These are phyloP conservation scores for Bigelowiella natans DNA, from an alignment of 78 protist species.

Conservation along the genomic window DNA sequence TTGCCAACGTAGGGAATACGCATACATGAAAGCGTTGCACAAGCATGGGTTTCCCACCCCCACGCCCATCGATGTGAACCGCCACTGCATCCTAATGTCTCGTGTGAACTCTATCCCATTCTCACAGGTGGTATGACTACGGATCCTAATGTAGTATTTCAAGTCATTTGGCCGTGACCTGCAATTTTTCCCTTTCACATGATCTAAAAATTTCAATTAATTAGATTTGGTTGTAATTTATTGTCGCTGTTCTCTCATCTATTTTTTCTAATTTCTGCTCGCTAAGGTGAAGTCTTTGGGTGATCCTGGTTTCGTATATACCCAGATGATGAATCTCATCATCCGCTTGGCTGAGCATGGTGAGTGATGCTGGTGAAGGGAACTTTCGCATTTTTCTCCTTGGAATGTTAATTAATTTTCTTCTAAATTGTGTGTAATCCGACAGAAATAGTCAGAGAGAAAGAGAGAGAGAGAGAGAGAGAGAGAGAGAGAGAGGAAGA, in stretches of 20 bases:
- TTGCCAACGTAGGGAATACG: slow-evolving; percentile 29
- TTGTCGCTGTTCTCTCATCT: too few relatives aligned
- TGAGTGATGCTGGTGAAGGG: too few relatives aligned
- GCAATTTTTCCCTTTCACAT: too few relatives aligned
- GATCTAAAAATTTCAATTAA: too few relatives aligned
- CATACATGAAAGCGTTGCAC: slow-evolving; percentile 35
- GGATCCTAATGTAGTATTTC: too few relatives aligned
- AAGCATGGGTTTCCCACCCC: slow-evolving; percentile 44
- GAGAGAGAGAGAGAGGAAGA: too few relatives aligned
- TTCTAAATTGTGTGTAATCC: too few relatives aligned
- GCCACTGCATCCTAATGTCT: not conserved
- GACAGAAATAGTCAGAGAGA: not conserved
- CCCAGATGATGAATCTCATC: not conserved
- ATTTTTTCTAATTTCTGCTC: too few relatives aligned
- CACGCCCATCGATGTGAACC: slow-evolving; percentile 28
- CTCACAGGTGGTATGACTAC: not conserved
- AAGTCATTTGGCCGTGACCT: too few relatives aligned
- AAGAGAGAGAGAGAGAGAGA: too few relatives aligned
- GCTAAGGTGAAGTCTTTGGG: not conserved
- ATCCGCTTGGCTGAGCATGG: not conserved
- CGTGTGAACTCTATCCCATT: not conserved
- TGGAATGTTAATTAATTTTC: not conserved
- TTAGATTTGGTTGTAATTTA: too few relatives aligned
- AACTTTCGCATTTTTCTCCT: too few relatives aligned
- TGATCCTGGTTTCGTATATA: not conserved